Evolutionary conservation across 257 asterid genomes (phyloP).

Genomic region (Lavandula angustifolia): DNA sequence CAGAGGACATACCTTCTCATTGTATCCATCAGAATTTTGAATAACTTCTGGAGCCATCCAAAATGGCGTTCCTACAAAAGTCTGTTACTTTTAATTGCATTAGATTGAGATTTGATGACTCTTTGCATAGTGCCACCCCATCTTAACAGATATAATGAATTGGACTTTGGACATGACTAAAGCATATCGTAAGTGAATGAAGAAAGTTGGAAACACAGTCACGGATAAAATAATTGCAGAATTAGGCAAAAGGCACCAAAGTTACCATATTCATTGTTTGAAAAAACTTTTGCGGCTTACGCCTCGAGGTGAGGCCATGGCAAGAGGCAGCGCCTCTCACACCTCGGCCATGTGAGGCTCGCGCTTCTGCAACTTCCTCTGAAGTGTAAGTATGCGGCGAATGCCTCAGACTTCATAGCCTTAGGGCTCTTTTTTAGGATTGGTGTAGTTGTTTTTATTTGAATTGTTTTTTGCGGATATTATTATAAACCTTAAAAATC

Average conservation of each 20-base stretch:
- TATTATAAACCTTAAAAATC: too few relatives aligned
- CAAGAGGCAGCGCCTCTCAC: too few relatives aligned
- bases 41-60: conserved; percentile 99
- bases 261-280: neutral
- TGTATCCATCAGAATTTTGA: conserved; percentile 97
- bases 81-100: conserved; percentile 71
- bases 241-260: conserved; percentile 16
- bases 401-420: too few relatives aligned
- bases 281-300: too few relatives aligned
- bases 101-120: conserved; percentile 41
- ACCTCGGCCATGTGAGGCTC: too few relatives aligned
- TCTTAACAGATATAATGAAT: conserved; percentile 30
- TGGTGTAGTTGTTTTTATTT: too few relatives aligned
- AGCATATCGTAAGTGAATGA: conserved; percentile 13
- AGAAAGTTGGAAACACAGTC: conserved; percentile 8
- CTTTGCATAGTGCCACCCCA: conserved; percentile 31
- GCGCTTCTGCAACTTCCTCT: too few relatives aligned
- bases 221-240: conserved; percentile 11
- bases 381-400: too few relatives aligned
- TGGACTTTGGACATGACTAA: conserved; percentile 1
- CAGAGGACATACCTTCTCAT: conserved; percentile 74
- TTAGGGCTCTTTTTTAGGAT: too few relatives aligned
- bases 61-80: conserved; percentile 99
- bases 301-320: too few relatives aligned
- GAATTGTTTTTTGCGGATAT: too few relatives aligned